A percentile compares a stretch with the other conserved stretches of the same genome.
phyloP scores from a whole-genome alignment of 495 filamentous ascomycete genomes.

The Xylaria scruposa region DNA sequence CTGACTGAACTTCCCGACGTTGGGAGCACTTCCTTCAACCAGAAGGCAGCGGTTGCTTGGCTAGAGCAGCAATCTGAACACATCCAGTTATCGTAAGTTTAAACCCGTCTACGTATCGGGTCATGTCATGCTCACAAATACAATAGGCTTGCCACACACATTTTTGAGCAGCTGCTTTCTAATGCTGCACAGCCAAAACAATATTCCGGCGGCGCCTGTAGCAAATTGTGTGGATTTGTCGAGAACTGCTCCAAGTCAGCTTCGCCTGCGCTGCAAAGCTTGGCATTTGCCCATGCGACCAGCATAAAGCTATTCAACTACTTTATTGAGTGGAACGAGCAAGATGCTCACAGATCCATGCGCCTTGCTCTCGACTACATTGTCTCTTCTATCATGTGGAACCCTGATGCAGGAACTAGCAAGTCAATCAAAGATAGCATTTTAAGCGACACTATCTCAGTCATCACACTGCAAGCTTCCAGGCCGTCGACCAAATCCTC shows the following conservation, averaged over 20 bases:
- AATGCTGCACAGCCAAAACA: constrained; percentile 54
- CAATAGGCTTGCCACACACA: constrained; percentile 22
- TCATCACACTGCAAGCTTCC: constrained; percentile 58
- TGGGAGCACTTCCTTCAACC: constrained; percentile 38
- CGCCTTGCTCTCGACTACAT: constrained; percentile 72
- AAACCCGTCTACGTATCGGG: not conserved
- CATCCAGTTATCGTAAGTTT: constrained; percentile 37
- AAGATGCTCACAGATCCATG: constrained; percentile 75
- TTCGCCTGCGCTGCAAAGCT: constrained; percentile 44
- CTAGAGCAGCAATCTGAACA: constrained; percentile 42
- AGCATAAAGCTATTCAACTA: constrained; percentile 70
- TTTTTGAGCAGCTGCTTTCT: constrained; percentile 49
- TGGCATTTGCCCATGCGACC: constrained; percentile 57
- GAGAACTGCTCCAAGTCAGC: constrained; percentile 59
- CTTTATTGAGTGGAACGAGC: constrained; percentile 76
- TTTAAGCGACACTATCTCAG: constrained; percentile 52
- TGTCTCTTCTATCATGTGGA: constrained; percentile 56
- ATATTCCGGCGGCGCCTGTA: constrained; percentile 54
- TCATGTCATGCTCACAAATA: constrained; percentile 27
- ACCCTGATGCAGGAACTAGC: constrained; percentile 48
- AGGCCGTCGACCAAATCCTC: constrained; percentile 65
- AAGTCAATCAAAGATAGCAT: constrained; percentile 46
- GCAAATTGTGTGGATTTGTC: constrained; percentile 61
- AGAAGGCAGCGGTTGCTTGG: constrained; percentile 44
- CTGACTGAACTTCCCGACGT: constrained; percentile 30